Base-by-base conservation (phyloP, 495 filamentous ascomycete genomes). In the Neurospora sp. region DNA sequence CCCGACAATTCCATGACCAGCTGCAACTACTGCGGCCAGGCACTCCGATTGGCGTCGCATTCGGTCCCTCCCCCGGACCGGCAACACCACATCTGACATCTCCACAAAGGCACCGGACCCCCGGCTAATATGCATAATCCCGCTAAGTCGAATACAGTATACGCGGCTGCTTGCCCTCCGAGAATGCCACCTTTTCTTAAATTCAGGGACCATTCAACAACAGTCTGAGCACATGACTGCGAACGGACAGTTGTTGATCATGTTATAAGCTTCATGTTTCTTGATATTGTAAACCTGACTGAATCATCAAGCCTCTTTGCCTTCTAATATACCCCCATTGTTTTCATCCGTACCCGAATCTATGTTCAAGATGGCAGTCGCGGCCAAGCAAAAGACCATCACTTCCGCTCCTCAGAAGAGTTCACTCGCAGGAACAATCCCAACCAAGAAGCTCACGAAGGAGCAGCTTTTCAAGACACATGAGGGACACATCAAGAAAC, bases 101-200 rank as follows among this genome's bases (percentile, higher is more conserved):
- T 36, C 28, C 54, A 66, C 28, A 66, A 66, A 66, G 54, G 54
- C 54, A 66, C 54, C 54, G 54, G 54, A 66, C 54, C 54, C 54
- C 54, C 54, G 54, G 54, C 28, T 66, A 66, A 66, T 34, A 66
- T 66, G 54, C 28, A 66, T 66, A 66, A 66, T 66, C 54, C 74
- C 76, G 69, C 78, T 81, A 80, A 73, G 72, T 77, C 78, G 38
- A 70, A 80, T 76, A 59, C 70, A 75, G 79, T 37, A 71, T 73
- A 76, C 72, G 76, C 79, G 79, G 79, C 77, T 81, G 73, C 70
- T 73, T 69, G 36, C 34, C 72, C 70, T 81, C 79, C 79, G 79
- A 81, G 76, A 74, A 80, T 80, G 79, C 77, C 79, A 81, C 79
- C 77, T 80, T 77, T 73, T 62, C 73, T 54, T 45, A n/a, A 74